Evolutionary conservation across 371 early-diverging fungal species (phyloP), one percentile per base, ranked within the genome.

Genomic region (Gilbertella persicaria): DNA sequence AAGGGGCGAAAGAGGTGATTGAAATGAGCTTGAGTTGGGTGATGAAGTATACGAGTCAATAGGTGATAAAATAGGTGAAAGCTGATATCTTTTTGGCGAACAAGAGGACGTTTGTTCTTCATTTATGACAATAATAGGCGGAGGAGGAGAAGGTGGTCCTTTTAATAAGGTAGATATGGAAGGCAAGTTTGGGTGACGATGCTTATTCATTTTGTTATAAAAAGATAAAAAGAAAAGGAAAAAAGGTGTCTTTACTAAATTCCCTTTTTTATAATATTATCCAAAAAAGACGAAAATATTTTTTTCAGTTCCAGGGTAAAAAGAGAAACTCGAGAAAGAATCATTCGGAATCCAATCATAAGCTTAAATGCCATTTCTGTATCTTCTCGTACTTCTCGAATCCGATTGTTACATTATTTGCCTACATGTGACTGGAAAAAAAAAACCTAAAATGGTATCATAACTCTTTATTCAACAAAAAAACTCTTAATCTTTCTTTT

Each of bases 381-480:
- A 33, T 23, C 25, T 66, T 67, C 64, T 55, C 48, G 64, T 64
- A 45, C 62, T 67, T 71, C 62, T 53, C 58, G 53, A 64, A 24
- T 62, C 64, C 64, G 33, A 42, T 37, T 57, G 49, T 60, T 29
- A 39, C 40, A 36, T 21, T 13, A 36, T 10, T 10, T 8, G 28
- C 35, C 20, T 37, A 20, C 17, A 7, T 39, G 20, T 33, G 12
- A 12, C 33, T 33, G 10, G 33, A 33, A 33, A 33, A 17, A 30
- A 36, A 36, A 36, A 47, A 47, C 4, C 37, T 37, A 37, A 17
- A n/a, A 19, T 39, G 39, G 47, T 42, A 43, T 38, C 16, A 37
- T 24, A 21, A 45, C 21, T 23, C 23, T 42, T 26, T 52, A 60
- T 30, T 62, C 51, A 9, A 64, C 54, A 23, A 46, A 44, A 30